Conservation (phyloP, 83 land plant species). For the Diphasiastrum complanatum region DNA sequence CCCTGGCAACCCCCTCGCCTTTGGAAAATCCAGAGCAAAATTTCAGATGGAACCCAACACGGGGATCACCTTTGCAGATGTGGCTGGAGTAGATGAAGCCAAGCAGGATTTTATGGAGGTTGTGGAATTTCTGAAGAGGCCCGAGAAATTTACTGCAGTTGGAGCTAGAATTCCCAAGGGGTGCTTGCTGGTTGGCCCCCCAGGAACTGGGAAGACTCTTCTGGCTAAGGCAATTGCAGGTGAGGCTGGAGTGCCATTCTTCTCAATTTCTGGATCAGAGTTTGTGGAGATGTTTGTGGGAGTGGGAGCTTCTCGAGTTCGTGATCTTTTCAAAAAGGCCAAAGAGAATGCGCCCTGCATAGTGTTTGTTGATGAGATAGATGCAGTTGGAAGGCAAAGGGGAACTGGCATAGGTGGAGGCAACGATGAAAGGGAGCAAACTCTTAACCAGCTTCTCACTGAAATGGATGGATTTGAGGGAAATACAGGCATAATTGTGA, state of each 20-base stretch:
- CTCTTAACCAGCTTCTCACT: constrained; percentile 91
- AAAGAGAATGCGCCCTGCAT: constrained; percentile 98
- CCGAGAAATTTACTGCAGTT: constrained; percentile 94
- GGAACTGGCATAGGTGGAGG: constrained; percentile 98
- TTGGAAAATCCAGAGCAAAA: constrained; percentile 97
- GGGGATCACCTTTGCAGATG: constrained; percentile 95
- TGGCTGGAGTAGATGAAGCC: constrained; percentile 97
- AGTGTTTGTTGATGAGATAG: constrained; percentile 98
- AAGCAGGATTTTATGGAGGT: constrained; percentile 99
- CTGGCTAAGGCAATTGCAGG: constrained; percentile 98
- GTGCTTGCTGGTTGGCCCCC: constrained; percentile 93
- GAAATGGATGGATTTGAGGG: constrained; percentile 99
- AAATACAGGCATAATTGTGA: constrained; percentile 88
- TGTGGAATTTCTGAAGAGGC: constrained; percentile 93
- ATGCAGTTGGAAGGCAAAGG: constrained; percentile 97
- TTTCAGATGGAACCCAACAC: constrained; percentile 99
- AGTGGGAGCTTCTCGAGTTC: constrained; percentile 93
- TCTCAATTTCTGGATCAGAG: constrained; percentile 98
- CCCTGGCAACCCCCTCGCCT: constrained; percentile 85
- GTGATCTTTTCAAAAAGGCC: constrained; percentile 95
- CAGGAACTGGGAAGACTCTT: constrained; percentile 95
- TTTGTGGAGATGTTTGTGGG: constrained; percentile 99
- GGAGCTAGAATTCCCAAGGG: constrained; percentile 99
- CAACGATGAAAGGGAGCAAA: constrained; percentile 95
- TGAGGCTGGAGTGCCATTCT: constrained; percentile 97